Evolutionary conservation across 2,329 filamentous ascomycete genomes (phyloP), one percentile per base, ranked within the genome.

Genomic region (Domatiomyces catenatus): DNA sequence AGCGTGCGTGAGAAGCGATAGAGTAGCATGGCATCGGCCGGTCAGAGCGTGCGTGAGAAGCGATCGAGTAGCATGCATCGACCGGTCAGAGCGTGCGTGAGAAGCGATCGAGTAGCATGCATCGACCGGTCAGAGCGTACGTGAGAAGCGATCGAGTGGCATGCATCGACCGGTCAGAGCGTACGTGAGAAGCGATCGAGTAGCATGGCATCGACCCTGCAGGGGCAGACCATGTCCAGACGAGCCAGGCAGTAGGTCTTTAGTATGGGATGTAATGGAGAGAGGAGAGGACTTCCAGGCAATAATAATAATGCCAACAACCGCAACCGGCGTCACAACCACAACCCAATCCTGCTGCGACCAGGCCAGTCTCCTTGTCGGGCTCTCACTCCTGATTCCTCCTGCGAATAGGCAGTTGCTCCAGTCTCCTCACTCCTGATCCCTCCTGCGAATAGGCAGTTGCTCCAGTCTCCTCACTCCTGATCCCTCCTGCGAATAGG

Each of bases 1-100:
- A 53, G 55, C 43, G 55, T 53, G 49, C 49, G 51, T 8, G 57
- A 58, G 50, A 59, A 58, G 54, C 49, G 52, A 52, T 58, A 57
- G 46, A 39, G 32, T 8, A 24, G 22, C 22, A 24, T 24, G 6
- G 22, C 22, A 24, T 24, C 22, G 22, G 6, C 22, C 3, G 22
- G 22, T 15, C 56, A 61, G 43, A 53, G 55, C 43, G 55, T 53
- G 49, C 49, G 51, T 8, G 57, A 58, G 50, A 59, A 58, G 54
- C 49, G 52, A 52, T 58, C 56, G 46, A 39, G 32, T 8, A 24
- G 22, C 22, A 24, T 24, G 6, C 22, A 24, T 24, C 22, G 22
- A 24, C 22, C 3, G 22, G 22, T 15, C 56, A 61, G 43, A 53
- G 55, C 43, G 55, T 53, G 49, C 49, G 51, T 8, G 57, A 58